Percentiles rank a stretch among this genome's conserved stretches.
phyloP scores from a whole-genome alignment of 805 yeast genomes.

The Pichia californica region DNA sequence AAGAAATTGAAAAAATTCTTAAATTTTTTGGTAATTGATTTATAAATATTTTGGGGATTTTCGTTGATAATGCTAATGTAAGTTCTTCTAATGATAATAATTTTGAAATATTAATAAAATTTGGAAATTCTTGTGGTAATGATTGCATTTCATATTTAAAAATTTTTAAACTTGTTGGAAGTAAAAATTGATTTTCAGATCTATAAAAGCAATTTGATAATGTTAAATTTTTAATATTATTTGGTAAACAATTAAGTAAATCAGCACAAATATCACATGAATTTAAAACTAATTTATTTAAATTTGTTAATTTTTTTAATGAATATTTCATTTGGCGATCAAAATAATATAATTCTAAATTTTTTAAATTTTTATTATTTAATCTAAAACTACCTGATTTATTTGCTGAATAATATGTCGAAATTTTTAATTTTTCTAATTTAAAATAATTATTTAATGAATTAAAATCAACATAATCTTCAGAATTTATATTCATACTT shows the following conservation, averaged over 20 bases:
- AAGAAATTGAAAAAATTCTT: not conserved
- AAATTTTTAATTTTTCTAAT: constrained; percentile 1
- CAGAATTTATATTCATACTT: constrained; percentile 4
- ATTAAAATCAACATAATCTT: not conserved
- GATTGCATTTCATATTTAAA: constrained; percentile 3
- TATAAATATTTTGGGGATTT: not conserved
- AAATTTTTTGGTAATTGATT: not conserved
- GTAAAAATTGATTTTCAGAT: not conserved
- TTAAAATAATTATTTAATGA: not conserved
- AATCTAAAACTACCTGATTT: constrained; percentile 5
- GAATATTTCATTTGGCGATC: constrained; percentile 3
- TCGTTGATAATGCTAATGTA: not conserved
- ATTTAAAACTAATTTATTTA: not conserved
- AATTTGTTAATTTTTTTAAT: not conserved
- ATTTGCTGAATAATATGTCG: constrained; percentile 1
- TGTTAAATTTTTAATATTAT: not conserved
- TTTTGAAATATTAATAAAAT: not conserved
- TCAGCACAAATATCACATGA: constrained; percentile 3
- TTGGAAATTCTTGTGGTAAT: constrained; percentile 1
- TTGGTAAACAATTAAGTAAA: not conserved
- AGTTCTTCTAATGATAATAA: not conserved
- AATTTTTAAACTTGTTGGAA: not conserved
- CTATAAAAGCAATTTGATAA: constrained; percentile 3
- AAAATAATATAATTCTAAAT: constrained; percentile 3
- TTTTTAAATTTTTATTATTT: not conserved